Evolutionary conservation across 1,284 basidiomycete species (phyloP).

Genomic region (Grifola frondosa): DNA sequence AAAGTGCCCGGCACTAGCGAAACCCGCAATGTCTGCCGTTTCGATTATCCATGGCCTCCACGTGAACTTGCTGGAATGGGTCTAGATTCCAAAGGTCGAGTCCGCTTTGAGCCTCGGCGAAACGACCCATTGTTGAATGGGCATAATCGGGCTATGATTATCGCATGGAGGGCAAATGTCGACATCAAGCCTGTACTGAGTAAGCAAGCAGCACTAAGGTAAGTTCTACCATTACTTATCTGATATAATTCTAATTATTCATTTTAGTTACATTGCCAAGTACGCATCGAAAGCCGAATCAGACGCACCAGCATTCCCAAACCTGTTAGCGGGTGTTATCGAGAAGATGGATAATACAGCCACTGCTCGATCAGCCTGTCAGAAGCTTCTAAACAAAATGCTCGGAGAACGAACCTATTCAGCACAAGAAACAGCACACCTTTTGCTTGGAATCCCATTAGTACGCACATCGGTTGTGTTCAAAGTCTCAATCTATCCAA

Average conservation of each 20-base stretch:
- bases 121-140: slow-evolving; percentile 2
- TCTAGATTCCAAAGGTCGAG: not conserved
- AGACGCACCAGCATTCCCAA: not conserved
- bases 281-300: slow-evolving; percentile 1
- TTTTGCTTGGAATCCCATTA: slow-evolving; percentile 19
- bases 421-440: slow-evolving; percentile 21
- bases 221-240: not conserved
- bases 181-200: slow-evolving; percentile 4
- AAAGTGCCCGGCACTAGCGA: slow-evolving; percentile 1
- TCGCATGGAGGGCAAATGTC: not conserved
- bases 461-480: slow-evolving; percentile 10
- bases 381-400: slow-evolving; percentile 25
- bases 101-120: slow-evolving; percentile 1
- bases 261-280: slow-evolving; percentile 1
- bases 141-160: slow-evolving; percentile 3
- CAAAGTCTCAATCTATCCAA: not conserved
- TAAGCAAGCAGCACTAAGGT: slow-evolving; percentile 1
- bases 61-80: too few relatives aligned
- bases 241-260: not conserved
- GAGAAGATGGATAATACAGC: not conserved
- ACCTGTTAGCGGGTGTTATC: not conserved
- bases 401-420: slow-evolving; percentile 19
- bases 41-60: too few relatives aligned
- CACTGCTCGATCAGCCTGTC: not conserved
- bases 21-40: too few relatives aligned